Evolutionary conservation across 306 rosid species (phyloP).

Genomic region (Sophora flavescens): DNA sequence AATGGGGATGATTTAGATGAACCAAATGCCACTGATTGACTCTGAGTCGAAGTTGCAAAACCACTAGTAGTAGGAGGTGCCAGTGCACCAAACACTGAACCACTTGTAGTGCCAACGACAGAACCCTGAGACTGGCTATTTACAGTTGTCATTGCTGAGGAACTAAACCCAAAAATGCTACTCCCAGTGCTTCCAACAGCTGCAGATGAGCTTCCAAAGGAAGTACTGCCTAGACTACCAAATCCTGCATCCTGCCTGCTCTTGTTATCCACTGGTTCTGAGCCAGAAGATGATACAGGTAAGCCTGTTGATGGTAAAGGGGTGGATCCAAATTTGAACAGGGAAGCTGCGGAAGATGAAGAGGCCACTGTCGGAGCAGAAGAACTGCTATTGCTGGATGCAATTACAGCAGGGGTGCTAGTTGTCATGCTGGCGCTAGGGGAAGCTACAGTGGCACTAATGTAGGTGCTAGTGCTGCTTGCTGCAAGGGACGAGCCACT

Average conservation of each 20-base stretch:
- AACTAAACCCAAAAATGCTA: conserved; percentile 64
- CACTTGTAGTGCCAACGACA: conserved; percentile 41
- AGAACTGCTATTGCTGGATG: conserved; percentile 45
- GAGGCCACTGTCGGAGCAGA: conserved; percentile 46
- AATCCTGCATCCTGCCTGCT: conserved; percentile 53
- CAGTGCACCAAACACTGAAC: conserved; percentile 48
- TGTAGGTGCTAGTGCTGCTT: conserved; percentile 23
- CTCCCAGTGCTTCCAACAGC: conserved; percentile 54
- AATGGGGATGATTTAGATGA: conserved; percentile 61
- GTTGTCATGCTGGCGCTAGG: conserved; percentile 40
- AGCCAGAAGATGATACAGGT: conserved; percentile 48
- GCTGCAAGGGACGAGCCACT: conserved; percentile 48
- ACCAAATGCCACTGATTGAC: conserved; percentile 57
- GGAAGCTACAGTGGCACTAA: conserved; percentile 23
- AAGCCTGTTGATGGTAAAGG: conserved; percentile 46
- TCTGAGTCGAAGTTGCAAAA: conserved; percentile 59
- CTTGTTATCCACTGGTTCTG: conserved; percentile 55
- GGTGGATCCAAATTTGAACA: conserved; percentile 58
- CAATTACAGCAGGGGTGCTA: conserved; percentile 42
- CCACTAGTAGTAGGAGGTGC: conserved; percentile 56
- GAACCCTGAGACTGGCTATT: conserved; percentile 60
- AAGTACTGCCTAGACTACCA: conserved; percentile 48
- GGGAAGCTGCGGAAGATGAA: conserved; percentile 54
- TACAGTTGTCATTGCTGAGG: conserved; percentile 55
- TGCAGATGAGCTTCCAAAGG: conserved; percentile 51